phyloP scores from a whole-genome alignment of 2,329 filamentous ascomycete species.

The Pseudogymnoascus sp. region DNA sequence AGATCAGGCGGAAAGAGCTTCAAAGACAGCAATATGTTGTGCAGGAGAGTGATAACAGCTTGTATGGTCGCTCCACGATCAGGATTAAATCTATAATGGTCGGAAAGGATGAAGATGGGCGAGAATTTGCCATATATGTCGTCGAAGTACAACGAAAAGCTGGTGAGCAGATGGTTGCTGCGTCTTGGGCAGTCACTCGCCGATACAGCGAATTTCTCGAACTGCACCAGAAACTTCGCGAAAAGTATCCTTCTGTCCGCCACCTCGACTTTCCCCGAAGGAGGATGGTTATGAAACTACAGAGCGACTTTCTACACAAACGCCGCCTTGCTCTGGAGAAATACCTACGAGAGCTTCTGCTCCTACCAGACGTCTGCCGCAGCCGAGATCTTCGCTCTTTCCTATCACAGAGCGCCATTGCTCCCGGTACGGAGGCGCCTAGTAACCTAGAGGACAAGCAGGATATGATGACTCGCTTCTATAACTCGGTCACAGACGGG shows the following conservation, averaged over 20 bases:
- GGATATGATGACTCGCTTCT: constrained; percentile 88
- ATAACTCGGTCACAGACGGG: constrained; percentile 93
- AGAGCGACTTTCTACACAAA: constrained; percentile 91
- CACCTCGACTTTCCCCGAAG: constrained; percentile 86
- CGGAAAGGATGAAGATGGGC: constrained; percentile 81
- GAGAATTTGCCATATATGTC: constrained; percentile 88
- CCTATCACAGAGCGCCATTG: constrained; percentile 76
- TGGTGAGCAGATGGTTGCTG: constrained; percentile 93
- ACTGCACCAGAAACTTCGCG: constrained; percentile 78
- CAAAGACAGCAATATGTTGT: constrained; percentile 95
- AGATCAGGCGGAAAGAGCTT: constrained; percentile 88
- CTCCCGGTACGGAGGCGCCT: constrained; percentile 45
- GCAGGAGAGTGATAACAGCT: constrained; percentile 94
- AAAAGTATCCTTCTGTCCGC: constrained; percentile 77
- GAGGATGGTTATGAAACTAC: constrained; percentile 90
- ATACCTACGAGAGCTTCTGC: constrained; percentile 73
- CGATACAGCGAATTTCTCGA: constrained; percentile 97
- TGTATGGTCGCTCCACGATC: constrained; percentile 85
- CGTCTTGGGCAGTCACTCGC: constrained; percentile 84
- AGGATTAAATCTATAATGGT: constrained; percentile 90
- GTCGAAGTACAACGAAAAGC: constrained; percentile 85
- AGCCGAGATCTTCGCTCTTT: constrained; percentile 89
- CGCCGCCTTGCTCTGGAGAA: constrained; percentile 73
- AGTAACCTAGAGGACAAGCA: constrained; percentile 57
- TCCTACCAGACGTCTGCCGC: constrained; percentile 86